A percentile compares a stretch with the other conserved stretches of the same genome.
These are phyloP conservation scores for Aspergillus terreus DNA, from an alignment of 2,329 filamentous ascomycete genomes.

Conservation along the genomic window DNA sequence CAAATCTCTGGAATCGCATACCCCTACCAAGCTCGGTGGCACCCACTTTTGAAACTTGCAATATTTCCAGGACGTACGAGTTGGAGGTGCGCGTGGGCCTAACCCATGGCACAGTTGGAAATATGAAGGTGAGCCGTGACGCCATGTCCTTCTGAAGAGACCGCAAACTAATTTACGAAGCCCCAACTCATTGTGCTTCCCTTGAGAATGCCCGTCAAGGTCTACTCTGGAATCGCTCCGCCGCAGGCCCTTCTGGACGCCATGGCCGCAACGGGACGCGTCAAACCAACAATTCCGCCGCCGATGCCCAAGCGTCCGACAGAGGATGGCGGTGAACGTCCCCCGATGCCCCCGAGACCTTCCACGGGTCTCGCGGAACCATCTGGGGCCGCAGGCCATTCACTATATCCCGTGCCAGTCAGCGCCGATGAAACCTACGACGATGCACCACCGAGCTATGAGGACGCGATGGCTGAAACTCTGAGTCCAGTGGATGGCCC, in stretches of 20 bases:
- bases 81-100: constrained; percentile 78
- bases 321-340: constrained; percentile 18
- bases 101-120: constrained; percentile 62
- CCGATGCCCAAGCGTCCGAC: constrained; percentile 21
- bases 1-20: constrained; percentile 67
- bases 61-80: constrained; percentile 76
- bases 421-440: constrained; percentile 42
- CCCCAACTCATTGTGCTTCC: constrained; percentile 77
- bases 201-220: constrained; percentile 71
- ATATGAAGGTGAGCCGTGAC: constrained; percentile 41
- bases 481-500: constrained; percentile 70
- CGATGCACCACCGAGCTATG: constrained; percentile 90
- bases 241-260: constrained; percentile 71
- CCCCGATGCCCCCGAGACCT: constrained; percentile 42
- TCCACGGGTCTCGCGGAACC: neutral
- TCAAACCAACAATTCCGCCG: constrained; percentile 17
- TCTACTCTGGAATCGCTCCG: constrained; percentile 85
- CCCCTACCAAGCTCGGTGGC: constrained; percentile 80
- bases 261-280: constrained; percentile 40
- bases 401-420: constrained; percentile 19
- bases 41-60: constrained; percentile 84
- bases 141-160: neutral
- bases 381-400: neutral
- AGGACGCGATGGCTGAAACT: constrained; percentile 81
- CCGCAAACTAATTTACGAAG: constrained; percentile 20